Conservation (phyloP, 1,139 yeast genomes). For the Ogataea hybrid region DNA sequence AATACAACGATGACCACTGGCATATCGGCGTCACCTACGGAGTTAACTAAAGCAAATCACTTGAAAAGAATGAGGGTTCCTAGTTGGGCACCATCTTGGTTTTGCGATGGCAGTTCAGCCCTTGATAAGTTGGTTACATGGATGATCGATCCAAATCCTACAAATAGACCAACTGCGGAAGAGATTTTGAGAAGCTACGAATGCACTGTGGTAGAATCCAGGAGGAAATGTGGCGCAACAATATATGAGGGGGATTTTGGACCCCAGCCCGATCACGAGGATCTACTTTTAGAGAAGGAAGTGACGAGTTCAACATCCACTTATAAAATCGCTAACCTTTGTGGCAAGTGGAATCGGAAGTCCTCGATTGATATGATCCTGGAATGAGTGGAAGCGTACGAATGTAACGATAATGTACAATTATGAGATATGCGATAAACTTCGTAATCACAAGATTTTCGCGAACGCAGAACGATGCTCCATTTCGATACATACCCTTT, state of each 20-base stretch:
- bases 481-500: too few relatives aligned
- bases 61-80: constrained; percentile 41
- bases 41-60: constrained; percentile 8
- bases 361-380: constrained; percentile 23
- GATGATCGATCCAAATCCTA: constrained; percentile 87
- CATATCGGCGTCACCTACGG: constrained; percentile 9
- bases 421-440: constrained; percentile 29
- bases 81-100: constrained; percentile 81
- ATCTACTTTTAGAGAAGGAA: too few relatives aligned
- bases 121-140: constrained; percentile 79
- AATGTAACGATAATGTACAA: constrained; percentile 1
- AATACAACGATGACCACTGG: constrained; percentile 9
- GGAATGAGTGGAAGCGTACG: constrained; percentile 7
- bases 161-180: too few relatives aligned
- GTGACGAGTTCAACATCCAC: constrained; percentile 5
- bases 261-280: too few relatives aligned
- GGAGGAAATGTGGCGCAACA: too few relatives aligned
- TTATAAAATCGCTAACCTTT: constrained; percentile 13
- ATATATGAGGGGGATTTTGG: too few relatives aligned
- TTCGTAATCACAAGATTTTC: too few relatives aligned
- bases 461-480: too few relatives aligned
- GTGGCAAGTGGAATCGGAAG: constrained; percentile 10
- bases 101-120: constrained; percentile 69
- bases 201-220: too few relatives aligned
- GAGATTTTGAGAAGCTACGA: too few relatives aligned